Percentiles rank a stretch among this genome's conserved stretches.
phyloP scores from a whole-genome alignment of 2,329 filamentous ascomycete genomes.

The Arthrobotrys musiformis region DNA sequence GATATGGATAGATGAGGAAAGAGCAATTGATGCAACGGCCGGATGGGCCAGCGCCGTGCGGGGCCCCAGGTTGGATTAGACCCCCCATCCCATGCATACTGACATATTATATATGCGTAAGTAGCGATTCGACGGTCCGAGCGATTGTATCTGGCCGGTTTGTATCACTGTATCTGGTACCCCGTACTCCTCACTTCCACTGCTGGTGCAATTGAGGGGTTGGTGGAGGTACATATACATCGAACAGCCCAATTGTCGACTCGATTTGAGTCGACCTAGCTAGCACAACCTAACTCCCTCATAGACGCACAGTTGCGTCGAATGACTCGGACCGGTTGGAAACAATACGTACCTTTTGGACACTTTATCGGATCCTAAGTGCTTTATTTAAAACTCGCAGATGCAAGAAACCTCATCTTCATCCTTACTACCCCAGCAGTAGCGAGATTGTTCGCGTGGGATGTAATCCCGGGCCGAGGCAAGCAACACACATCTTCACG shows the following conservation, averaged over 20 bases:
- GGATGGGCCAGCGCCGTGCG: constrained; percentile 34
- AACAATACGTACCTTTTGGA: not conserved
- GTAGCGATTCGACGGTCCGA: not conserved
- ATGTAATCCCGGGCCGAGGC: constrained; percentile 38
- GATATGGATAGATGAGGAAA: constrained; percentile 32
- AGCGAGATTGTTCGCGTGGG: constrained; percentile 21
- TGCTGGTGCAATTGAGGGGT: constrained; percentile 27
- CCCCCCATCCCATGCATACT: too few species aligned
- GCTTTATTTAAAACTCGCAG: not conserved
- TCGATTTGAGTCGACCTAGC: not conserved
- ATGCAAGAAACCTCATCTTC: constrained; percentile 28
- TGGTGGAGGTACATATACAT: not conserved
- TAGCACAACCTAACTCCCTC: not conserved
- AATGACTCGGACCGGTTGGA: not conserved
- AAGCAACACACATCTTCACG: constrained; percentile 41
- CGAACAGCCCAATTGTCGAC: not conserved
- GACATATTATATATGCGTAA: not conserved
- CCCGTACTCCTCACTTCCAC: not conserved
- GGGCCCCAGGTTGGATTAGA: constrained; percentile 38
- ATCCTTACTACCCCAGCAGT: constrained; percentile 7
- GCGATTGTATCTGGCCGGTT: constrained; percentile 3
- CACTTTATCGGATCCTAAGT: not conserved
- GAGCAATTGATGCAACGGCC: constrained; percentile 11
- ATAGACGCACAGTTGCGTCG: not conserved
- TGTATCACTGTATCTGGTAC: not conserved